A percentile compares a stretch with the other conserved stretches of the same genome.
phyloP scores from a whole-genome alignment of 768 basidiomycete genomes.

The Pleurotus salmoneostramineus region DNA sequence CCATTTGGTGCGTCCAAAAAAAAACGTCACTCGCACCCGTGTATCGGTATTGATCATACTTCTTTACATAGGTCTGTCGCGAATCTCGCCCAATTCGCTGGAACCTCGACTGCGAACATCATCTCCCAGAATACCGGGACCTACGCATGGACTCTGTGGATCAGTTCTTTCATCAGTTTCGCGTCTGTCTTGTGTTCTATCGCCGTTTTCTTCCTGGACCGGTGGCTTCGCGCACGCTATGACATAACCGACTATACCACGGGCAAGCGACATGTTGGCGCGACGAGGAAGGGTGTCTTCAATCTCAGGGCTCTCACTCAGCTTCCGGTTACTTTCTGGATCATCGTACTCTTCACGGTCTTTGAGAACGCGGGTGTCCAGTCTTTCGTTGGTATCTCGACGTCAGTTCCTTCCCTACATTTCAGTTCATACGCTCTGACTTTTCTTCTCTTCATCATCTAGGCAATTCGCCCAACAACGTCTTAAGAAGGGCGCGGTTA shows the following conservation, averaged over 20 bases:
- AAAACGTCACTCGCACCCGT: neutral
- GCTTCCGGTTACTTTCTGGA: constrained; percentile 36
- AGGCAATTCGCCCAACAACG: constrained; percentile 40
- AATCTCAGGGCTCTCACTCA: constrained; percentile 24
- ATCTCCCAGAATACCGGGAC: constrained; percentile 32
- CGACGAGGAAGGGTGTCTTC: constrained; percentile 21
- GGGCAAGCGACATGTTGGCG: constrained; percentile 24
- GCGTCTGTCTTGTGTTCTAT: constrained; percentile 35
- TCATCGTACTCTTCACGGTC: constrained; percentile 31
- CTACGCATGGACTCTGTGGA: constrained; percentile 39
- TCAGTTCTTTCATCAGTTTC: constrained; percentile 30
- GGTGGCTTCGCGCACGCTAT: constrained; percentile 28
- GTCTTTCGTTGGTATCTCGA: constrained; percentile 39
- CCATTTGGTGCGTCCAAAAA: constrained; percentile 25
- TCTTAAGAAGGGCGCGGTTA: constrained; percentile 35
- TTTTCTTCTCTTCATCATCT: neutral
- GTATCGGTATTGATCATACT: too few relatives aligned
- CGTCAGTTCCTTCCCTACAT: constrained; percentile 20
- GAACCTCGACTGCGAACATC: constrained; percentile 36
- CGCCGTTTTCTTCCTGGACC: constrained; percentile 30
- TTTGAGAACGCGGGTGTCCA: constrained; percentile 42
- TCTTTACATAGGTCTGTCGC: constrained; percentile 25
- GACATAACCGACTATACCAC: constrained; percentile 31
- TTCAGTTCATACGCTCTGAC: neutral
- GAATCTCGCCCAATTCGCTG: constrained; percentile 35